Base-by-base conservation (phyloP, 2,329 filamentous ascomycete species). In the Fusarium guadeloupense region DNA sequence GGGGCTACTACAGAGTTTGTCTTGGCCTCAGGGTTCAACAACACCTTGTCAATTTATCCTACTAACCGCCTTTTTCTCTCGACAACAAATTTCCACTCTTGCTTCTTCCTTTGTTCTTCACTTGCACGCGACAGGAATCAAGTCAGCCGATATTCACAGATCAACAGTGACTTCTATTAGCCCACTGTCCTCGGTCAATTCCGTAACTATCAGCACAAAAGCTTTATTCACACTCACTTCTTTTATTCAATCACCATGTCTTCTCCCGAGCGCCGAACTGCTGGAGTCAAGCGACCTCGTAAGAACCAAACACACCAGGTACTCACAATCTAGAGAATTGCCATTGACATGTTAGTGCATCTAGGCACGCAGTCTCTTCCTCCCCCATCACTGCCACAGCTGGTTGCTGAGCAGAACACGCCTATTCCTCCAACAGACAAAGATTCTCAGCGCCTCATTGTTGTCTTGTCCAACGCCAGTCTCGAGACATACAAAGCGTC, bases 401-500 rank as follows among this genome's bases (percentile, higher is more conserved):
- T 99, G 45, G 92, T 97, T 40, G 94, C 95, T 35, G 94, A 98
- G 77, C 94, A 98, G 76, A 90, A 95, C 73, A 84, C 87, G 12
- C 89, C 94, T 21, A 97, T 99, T 64, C 80, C 93, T 10, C 81
- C 88, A 14, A 89, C 85, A 69, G 95, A 99, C 78, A 97, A 97
- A 78, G 90, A 96, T 77, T 90, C 91, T 13, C 89, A 94, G 77
- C 86, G 95, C 54, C 82, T 99, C 67, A 97, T 99, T 66, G 95
- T 99, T 49, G 93, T 99, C 34, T 85, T 99, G 43, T 97, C 93
- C 66, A 96, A 98, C 83, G 95, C 95, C 62, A 97, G 93, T 71
- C 87, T 99, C 67, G 95, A 99, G 78, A 99, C 95, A 1, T 98
- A 97, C 84, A 96, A 96, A 75, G 91, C 95, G 1, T 90, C 91